phyloP scores from a whole-genome alignment of 139 green algal species.

The Tetradesmus lagerheimii region DNA sequence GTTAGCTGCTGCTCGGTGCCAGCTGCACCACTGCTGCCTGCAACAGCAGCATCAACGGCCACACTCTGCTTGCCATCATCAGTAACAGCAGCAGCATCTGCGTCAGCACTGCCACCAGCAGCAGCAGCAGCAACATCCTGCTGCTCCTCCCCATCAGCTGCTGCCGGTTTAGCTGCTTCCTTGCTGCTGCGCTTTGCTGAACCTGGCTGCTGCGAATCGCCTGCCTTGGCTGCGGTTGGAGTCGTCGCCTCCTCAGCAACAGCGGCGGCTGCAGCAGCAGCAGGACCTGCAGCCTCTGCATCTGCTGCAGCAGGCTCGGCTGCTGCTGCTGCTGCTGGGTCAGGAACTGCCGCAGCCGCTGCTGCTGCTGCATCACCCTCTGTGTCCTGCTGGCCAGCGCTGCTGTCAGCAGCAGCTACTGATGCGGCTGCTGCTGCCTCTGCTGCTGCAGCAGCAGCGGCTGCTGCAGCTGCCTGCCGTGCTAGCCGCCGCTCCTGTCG shows the following conservation, averaged over 20 bases:
- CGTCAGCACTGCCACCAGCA: background rate
- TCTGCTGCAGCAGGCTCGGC: background rate
- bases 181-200: slow-evolving; percentile 19
- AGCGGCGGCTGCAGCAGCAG: background rate
- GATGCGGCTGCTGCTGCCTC: background rate
- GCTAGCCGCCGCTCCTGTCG: background rate
- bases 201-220: background rate
- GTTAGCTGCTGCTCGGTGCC: background rate
- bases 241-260: background rate
- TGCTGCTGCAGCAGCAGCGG: background rate
- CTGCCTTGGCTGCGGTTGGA: background rate
- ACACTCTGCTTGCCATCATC: background rate
- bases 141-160: background rate
- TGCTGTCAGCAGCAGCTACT: background rate
- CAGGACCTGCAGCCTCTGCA: background rate
- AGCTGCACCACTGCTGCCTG: background rate
- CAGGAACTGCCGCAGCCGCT: background rate
- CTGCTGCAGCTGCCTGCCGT: background rate
- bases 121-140: background rate
- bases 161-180: background rate
- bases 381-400: background rate
- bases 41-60: background rate
- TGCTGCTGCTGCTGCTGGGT: background rate
- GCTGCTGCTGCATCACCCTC: background rate
- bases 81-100: background rate